phyloP scores from a whole-genome alignment of 202 grass and related monocot species.

The Brachypodium distachyon region DNA sequence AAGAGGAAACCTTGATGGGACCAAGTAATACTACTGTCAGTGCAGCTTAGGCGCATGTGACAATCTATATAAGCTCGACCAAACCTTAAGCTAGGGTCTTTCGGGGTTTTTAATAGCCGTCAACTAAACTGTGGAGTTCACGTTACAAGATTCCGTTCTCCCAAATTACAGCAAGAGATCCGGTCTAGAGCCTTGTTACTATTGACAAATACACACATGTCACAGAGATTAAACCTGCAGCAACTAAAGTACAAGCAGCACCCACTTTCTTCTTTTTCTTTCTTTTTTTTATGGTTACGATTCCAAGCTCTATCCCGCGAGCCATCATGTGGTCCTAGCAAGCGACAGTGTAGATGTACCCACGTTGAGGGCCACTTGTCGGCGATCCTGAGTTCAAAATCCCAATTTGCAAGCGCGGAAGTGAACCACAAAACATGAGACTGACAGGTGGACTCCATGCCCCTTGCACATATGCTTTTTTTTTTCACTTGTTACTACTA shows the following conservation, averaged over 20 bases:
- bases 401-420: background rate
- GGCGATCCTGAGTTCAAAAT: background rate
- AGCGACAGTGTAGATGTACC: background rate
- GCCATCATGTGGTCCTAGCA: conserved; percentile 21
- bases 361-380: background rate
- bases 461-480: background rate
- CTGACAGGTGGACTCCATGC: background rate
- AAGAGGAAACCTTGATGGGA: background rate
- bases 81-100: background rate
- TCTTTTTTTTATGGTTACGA: conserved; percentile 5
- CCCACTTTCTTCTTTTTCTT: background rate
- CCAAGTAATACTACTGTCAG: background rate
- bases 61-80: background rate
- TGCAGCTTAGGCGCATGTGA: background rate
- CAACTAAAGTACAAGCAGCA: background rate
- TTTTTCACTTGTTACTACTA: background rate
- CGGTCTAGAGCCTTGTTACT: background rate
- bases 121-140: background rate
- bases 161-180: background rate
- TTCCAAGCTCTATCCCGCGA: conserved; percentile 28
- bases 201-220: background rate
- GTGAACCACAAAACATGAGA: background rate
- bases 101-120: background rate
- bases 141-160: conserved; percentile 26
- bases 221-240: background rate